Evolutionary conservation across 2,329 filamentous ascomycete species (phyloP).

Genomic region (Alternaria sp.): DNA sequence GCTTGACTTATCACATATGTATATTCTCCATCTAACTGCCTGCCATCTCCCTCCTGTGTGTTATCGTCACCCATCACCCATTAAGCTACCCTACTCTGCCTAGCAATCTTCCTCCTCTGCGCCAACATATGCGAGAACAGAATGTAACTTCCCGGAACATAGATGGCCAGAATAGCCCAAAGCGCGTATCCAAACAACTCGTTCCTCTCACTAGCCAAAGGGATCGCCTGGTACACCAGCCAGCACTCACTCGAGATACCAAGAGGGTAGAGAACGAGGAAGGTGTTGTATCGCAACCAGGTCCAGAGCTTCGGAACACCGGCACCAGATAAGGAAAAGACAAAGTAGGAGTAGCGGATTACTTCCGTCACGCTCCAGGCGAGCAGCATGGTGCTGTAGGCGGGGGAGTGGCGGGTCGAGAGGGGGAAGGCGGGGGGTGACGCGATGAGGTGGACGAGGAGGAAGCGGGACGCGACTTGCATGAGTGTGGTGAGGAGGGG

Average conservation of each 20-base stretch:
- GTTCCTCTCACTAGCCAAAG: constrained; percentile 61
- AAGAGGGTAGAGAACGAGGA: constrained; percentile 89
- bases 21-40: not conserved
- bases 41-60: not conserved
- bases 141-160: constrained; percentile 81
- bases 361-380: constrained; percentile 94
- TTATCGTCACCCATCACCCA: not conserved
- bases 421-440: constrained; percentile 68
- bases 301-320: constrained; percentile 70
- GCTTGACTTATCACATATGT: not conserved
- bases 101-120: constrained; percentile 76
- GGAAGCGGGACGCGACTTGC: constrained; percentile 86
- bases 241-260: constrained; percentile 88
- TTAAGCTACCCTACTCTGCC: not conserved
- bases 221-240: constrained; percentile 75
- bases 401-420: constrained; percentile 62
- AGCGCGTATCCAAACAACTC: constrained; percentile 65
- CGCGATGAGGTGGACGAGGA: constrained; percentile 88
- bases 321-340: constrained; percentile 65
- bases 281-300: constrained; percentile 89
- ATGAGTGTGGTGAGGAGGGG: constrained; percentile 84
- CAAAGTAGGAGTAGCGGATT: constrained; percentile 91
- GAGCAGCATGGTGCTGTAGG: constrained; percentile 78
- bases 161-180: constrained; percentile 71
- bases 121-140: constrained; percentile 95